Percentiles rank a stretch among this genome's conserved stretches.
Conservation (phyloP, 129 eudicot species). For the Chrysanthemum seticuspe region DNA sequence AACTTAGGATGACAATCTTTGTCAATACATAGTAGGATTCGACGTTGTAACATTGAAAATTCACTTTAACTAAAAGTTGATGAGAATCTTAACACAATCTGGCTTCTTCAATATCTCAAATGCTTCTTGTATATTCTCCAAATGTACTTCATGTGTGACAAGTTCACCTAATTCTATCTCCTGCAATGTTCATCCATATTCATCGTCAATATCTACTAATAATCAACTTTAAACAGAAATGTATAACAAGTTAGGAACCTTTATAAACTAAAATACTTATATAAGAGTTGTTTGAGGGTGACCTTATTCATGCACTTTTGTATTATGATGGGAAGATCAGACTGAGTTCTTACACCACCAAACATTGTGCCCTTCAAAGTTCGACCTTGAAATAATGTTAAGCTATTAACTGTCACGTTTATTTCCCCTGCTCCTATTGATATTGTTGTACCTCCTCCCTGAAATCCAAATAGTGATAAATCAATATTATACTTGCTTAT, state of each 20-base stretch:
- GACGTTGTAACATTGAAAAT: background rate
- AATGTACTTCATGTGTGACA: constrained; percentile 43
- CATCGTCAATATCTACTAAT: too few species aligned
- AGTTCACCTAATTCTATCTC: constrained; percentile 47
- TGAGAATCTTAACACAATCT: constrained; percentile 34
- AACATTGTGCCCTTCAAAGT: constrained; percentile 41
- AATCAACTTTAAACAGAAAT: too few species aligned
- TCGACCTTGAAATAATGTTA: constrained; percentile 37
- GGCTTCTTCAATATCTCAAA: constrained; percentile 43
- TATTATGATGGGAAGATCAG: too few species aligned
- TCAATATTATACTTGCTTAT: too few species aligned
- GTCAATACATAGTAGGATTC: background rate
- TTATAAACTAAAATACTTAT: too few species aligned
- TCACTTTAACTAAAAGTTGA: background rate
- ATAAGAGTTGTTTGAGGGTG: too few species aligned
- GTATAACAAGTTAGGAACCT: too few species aligned
- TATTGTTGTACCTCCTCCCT: constrained; percentile 51
- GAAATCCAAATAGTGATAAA: background rate
- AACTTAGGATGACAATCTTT: too few species aligned
- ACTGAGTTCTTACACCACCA: constrained; percentile 37
- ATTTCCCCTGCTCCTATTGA: constrained; percentile 43
- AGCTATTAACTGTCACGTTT: constrained; percentile 25
- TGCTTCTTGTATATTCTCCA: constrained; percentile 41
- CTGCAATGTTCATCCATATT: constrained; percentile 10
- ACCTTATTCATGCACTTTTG: too few species aligned